A percentile compares a stretch with the other conserved stretches of the same genome.
Evolutionary conservation across 352 stramenopile genomes (phyloP).

Genomic region (Pythium aphanidermatum): DNA sequence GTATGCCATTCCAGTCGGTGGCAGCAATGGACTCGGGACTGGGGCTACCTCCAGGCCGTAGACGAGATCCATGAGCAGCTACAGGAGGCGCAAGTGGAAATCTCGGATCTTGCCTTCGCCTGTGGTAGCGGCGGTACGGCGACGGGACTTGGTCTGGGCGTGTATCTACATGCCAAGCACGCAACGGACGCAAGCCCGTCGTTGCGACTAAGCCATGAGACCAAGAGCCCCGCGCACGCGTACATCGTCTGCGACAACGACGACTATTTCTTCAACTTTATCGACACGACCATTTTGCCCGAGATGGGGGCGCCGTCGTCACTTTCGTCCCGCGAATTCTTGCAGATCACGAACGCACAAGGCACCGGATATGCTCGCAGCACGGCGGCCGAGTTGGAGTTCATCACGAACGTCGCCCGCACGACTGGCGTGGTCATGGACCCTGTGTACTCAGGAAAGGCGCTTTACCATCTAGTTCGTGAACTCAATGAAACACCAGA

Average conservation of each 20-base stretch:
- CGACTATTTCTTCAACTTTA: constrained; percentile 81
- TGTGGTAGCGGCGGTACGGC: constrained; percentile 78
- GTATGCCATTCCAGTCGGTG: constrained; percentile 82
- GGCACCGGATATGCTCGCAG: constrained; percentile 76
- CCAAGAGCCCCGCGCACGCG: constrained; percentile 52
- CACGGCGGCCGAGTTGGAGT: constrained; percentile 72
- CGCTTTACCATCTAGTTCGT: constrained; percentile 74
- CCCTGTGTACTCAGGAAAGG: constrained; percentile 85
- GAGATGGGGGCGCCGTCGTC: constrained; percentile 48
- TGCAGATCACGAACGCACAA: constrained; percentile 80
- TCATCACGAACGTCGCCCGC: constrained; percentile 63
- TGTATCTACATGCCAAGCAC: constrained; percentile 53
- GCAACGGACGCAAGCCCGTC: constrained; percentile 14
- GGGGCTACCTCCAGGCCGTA: constrained; percentile 91
- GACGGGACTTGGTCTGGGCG: constrained; percentile 66
- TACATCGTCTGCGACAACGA: constrained; percentile 86
- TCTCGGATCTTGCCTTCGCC: constrained; percentile 81
- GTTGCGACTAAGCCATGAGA: constrained; percentile 33
- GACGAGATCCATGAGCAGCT: constrained; percentile 85
- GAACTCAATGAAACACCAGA: constrained; percentile 64
- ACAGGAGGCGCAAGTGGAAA: constrained; percentile 39
- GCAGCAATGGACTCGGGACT: constrained; percentile 92
- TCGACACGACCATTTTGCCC: constrained; percentile 64
- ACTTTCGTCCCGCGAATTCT: constrained; percentile 53
- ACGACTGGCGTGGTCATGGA: constrained; percentile 79